phyloP scores from a whole-genome alignment of 345 rosid genomes.

The Leavenworthia alabamica region DNA sequence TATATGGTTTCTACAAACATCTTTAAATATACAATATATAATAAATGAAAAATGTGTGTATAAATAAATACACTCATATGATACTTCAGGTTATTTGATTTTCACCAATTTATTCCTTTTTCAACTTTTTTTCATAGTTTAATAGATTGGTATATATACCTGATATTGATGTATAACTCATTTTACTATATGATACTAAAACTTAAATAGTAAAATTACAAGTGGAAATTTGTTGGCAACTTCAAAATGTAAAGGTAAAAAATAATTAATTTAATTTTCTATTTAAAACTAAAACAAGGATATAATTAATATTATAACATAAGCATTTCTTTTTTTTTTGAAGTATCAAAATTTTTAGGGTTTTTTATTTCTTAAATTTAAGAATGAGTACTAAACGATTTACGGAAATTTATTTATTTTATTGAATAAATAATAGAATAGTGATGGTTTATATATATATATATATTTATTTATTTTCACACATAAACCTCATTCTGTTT shows the following conservation, averaged over 20 bases:
- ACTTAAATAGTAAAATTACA: too few relatives aligned
- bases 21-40: conserved; percentile 22
- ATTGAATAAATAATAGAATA: too few relatives aligned
- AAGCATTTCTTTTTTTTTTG: too few relatives aligned
- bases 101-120: conserved; percentile 41
- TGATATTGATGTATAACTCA: conserved; percentile 23
- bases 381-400: neutral
- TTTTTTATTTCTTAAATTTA: neutral
- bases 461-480: neutral
- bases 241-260: too few relatives aligned
- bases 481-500: conserved; percentile 3
- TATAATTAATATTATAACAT: too few relatives aligned
- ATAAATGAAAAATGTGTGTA: conserved; percentile 8
- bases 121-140: conserved; percentile 18
- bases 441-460: neutral
- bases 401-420: too few relatives aligned
- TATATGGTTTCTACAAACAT: conserved; percentile 4
- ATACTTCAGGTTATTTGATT: conserved; percentile 42
- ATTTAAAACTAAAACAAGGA: too few relatives aligned
- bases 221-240: too few relatives aligned
- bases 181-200: conserved; percentile 3
- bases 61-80: conserved; percentile 30
- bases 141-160: conserved; percentile 25
- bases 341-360: too few relatives aligned
- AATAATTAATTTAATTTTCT: too few relatives aligned